Evolutionary conservation across 2,329 filamentous ascomycete species (phyloP), one percentile per base, ranked within the genome.

Genomic region (Boeremia exigua): DNA sequence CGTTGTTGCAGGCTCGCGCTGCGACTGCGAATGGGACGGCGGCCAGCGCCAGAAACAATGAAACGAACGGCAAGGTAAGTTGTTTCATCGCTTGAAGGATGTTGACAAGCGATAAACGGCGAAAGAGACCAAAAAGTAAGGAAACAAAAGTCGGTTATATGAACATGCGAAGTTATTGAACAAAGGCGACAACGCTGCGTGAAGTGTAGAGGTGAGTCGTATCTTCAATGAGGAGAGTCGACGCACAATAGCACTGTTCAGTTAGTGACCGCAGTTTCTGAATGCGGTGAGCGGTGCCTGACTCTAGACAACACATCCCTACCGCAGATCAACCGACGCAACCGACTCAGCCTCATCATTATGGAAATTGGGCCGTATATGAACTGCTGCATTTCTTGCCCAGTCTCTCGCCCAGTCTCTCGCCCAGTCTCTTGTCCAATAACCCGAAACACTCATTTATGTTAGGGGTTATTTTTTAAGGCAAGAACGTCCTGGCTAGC

Each of bases 1-100:
- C 91, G 78, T 92, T 92, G 77, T 94, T 93, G 82, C 90, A 94
- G 25, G 86, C 84, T 50, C 59, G 59, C 15, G 49, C 55, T 30
- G 40, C 53, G 25, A 10, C 37, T 29, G 42, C 44, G 14, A 50
- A 33, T 34, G 44, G 48, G 39, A 40, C 23, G 44, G 43, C 54
- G 51, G 33, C 57, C 54, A 58, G 60, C 52, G 54, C 53, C 48
- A 60, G 38, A 33, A 56, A 25, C 46, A 32, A 42, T 15, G 40
- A 46, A 47, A 57, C 30, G 17, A 54, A 49, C 2, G 19, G 34
- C 9, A 55, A 48, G 11, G 43, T 27, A 29, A 46, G 30, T 29
- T 51, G 48, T 52, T 39, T 50, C 45, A 60, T 44, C 19, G 52
- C 32, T 17, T 19, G 25, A 36, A 54, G 6, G 25, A 52, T 42